phyloP scores from a whole-genome alignment of 1,139 yeast species.

The Suhomyces wounanorum region DNA sequence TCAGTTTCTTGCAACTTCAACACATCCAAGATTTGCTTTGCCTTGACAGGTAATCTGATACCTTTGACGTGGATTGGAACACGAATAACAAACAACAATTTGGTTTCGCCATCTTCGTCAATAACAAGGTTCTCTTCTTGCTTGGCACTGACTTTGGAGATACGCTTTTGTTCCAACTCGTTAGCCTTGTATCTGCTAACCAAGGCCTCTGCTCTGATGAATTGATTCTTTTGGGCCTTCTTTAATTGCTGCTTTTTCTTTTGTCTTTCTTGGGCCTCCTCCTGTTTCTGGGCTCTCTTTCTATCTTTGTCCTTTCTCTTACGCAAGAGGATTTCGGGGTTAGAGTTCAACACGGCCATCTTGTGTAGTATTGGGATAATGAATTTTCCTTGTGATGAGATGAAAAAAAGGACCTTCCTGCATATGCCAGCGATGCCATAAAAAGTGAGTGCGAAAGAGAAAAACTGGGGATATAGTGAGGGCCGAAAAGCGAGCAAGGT shows the following conservation, averaged over 20 bases:
- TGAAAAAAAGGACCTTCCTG: constrained; percentile 11
- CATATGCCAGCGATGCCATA: not conserved
- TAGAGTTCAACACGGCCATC: constrained; percentile 61
- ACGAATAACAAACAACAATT: constrained; percentile 65
- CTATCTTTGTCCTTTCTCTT: constrained; percentile 79
- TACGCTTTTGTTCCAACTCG: constrained; percentile 66
- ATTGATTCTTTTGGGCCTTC: constrained; percentile 48
- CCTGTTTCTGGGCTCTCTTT: constrained; percentile 66
- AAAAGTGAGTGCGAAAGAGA: not conserved
- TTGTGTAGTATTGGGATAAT: constrained; percentile 2
- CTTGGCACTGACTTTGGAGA: constrained; percentile 52
- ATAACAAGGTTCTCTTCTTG: constrained; percentile 19
- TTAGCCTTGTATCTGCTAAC: constrained; percentile 66
- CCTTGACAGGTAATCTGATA: constrained; percentile 65
- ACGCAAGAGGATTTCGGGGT: constrained; percentile 73
- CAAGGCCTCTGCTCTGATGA: constrained; percentile 71
- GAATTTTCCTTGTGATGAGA: constrained; percentile 20
- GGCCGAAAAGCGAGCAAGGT: no score
- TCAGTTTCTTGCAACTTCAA: constrained; percentile 60
- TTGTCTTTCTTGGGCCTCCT: constrained; percentile 29
- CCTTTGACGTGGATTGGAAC: constrained; percentile 59
- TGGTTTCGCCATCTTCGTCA: constrained; percentile 32
- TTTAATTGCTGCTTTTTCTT: constrained; percentile 34
- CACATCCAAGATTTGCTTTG: constrained; percentile 56
- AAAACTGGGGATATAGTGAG: not conserved